Percentiles rank a stretch among this genome's conserved stretches.
These are phyloP conservation scores for Postia placenta DNA, from an alignment of 768 basidiomycete species.

Conservation along the genomic window DNA sequence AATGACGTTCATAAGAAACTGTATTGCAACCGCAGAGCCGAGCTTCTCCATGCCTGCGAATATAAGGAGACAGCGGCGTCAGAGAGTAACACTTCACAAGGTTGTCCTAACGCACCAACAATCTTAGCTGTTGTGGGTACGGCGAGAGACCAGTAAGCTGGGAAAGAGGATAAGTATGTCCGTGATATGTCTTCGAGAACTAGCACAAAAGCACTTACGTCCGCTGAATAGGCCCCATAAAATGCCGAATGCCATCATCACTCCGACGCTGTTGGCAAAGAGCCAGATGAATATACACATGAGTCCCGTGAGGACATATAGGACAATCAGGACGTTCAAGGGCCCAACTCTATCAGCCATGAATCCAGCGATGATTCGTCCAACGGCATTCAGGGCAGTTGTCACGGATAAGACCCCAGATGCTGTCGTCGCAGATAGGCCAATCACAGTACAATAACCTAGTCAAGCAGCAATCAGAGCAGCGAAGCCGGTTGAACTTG, in stretches of 20 bases:
- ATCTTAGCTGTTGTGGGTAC: conserved; percentile 3
- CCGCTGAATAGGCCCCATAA: conserved; percentile 5
- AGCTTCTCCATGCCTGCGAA: conserved; percentile 1
- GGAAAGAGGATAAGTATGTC: neutral
- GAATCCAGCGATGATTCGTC: conserved; percentile 2
- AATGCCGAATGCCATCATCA: conserved; percentile 1
- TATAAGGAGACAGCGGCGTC: neutral
- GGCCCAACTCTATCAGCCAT: neutral
- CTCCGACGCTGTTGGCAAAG: conserved; percentile 1
- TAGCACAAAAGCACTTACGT: neutral
- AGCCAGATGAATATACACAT: conserved; percentile 2
- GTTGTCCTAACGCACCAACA: neutral
- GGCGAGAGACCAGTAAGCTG: conserved; percentile 2
- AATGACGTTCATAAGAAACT: conserved; percentile 6
- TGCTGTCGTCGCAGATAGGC: neutral
- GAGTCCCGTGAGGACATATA: neutral
- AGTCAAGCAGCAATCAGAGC: neutral
- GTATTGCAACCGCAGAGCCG: conserved; percentile 2
- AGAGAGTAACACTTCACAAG: neutral
- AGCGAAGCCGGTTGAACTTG: too few species aligned
- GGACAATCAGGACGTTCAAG: neutral
- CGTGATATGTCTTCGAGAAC: neutral
- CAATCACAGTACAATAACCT: conserved; percentile 1
- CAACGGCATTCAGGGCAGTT: neutral
- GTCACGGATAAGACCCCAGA: conserved; percentile 1